phyloP scores from a whole-genome alignment of 1,284 basidiomycete genomes.

The Melampsora larici-populina region DNA sequence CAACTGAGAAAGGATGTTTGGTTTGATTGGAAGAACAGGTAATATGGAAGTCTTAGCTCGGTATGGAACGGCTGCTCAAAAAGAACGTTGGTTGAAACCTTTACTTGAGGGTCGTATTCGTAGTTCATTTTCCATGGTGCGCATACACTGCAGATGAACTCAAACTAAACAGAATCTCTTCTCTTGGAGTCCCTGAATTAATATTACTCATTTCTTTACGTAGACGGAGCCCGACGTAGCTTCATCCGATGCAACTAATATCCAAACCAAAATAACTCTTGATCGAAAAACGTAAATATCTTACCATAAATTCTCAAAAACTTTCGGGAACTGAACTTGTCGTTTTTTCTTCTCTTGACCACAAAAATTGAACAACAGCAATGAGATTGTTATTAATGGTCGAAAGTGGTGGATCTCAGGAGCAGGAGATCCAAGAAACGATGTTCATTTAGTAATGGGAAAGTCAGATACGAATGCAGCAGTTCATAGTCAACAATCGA shows the following conservation, averaged over 20 bases:
- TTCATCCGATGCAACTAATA: constrained; percentile 94
- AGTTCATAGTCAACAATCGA: constrained; percentile 77
- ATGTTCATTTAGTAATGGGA: constrained; percentile 88
- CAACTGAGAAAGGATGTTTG: not conserved
- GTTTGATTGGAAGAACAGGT: constrained; percentile 51
- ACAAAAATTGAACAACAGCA: constrained; percentile 70
- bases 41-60: constrained; percentile 80
- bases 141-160: constrained; percentile 59
- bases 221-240: constrained; percentile 62
- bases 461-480: constrained; percentile 62
- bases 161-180: not conserved
- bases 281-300: constrained; percentile 19
- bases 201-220: not conserved
- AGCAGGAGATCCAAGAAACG: constrained; percentile 86
- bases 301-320: not conserved
- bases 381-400: constrained; percentile 88
- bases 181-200: not conserved
- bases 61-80: constrained; percentile 83
- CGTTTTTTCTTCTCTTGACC: not conserved
- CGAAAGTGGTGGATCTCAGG: constrained; percentile 99
- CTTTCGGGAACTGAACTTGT: not conserved
- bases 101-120: constrained; percentile 88
- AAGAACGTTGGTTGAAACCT: constrained; percentile 82
- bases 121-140: constrained; percentile 88
- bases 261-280: constrained; percentile 75